Evolutionary conservation across 2,329 filamentous ascomycete species (phyloP).

Genomic region (Nannizzia gypsea): DNA sequence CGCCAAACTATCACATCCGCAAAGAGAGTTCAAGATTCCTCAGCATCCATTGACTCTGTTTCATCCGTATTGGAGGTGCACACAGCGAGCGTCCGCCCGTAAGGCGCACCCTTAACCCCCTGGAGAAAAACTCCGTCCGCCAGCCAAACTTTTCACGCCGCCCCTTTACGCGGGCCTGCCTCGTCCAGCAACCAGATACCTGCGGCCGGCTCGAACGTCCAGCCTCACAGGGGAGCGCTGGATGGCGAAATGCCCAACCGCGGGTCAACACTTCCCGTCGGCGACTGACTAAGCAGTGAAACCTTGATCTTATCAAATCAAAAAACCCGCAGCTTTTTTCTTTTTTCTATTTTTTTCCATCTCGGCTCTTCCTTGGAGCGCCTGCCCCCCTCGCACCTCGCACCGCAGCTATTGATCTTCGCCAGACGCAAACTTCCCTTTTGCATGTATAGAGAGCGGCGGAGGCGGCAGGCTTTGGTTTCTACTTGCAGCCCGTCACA

Average conservation of each 20-base stretch:
- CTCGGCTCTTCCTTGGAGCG: not conserved
- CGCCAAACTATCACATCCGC: not conserved
- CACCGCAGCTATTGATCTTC: too few species aligned
- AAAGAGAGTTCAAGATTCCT: constrained; percentile 4
- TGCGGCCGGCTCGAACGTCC: not conserved
- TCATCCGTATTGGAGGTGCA: not conserved
- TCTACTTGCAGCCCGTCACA: not conserved
- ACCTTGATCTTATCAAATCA: constrained; percentile 7
- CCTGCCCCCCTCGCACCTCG: not conserved
- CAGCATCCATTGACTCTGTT: not conserved
- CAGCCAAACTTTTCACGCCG: not conserved
- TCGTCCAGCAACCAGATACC: too few species aligned
- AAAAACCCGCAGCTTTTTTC: not conserved
- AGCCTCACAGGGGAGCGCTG: not conserved
- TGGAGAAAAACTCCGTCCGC: not conserved
- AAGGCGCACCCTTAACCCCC: too few species aligned
- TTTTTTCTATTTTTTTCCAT: not conserved
- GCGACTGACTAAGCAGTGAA: constrained; percentile 5
- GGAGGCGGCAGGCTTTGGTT: not conserved
- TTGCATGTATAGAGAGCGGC: not conserved
- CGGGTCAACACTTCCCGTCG: not conserved
- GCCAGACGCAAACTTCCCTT: not conserved
- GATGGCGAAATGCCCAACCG: not conserved
- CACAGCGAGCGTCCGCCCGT: too few species aligned
- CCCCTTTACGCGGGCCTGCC: too few species aligned